Percentiles rank a stretch among this genome's conserved stretches.
Evolutionary conservation across 2,329 filamentous ascomycete genomes (phyloP).

Genomic region (Fusarium irregulare): DNA sequence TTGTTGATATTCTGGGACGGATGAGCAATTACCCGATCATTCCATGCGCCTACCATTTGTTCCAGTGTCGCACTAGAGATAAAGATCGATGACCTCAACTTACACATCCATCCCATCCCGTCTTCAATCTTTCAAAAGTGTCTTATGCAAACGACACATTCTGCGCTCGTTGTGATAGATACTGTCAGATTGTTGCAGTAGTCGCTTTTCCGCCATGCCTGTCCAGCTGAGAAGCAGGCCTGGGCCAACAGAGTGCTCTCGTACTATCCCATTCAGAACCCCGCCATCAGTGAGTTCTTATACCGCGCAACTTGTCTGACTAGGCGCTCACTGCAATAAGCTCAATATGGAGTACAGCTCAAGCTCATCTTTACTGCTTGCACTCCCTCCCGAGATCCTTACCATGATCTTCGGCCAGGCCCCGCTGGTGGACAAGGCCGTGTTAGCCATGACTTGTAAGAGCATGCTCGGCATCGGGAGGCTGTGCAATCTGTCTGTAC

Average conservation of each 20-base stretch:
- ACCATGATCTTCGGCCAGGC: constrained; percentile 37
- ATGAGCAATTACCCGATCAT: background rate
- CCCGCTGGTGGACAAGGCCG: constrained; percentile 22
- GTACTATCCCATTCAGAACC: constrained; percentile 17
- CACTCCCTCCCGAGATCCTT: constrained; percentile 46
- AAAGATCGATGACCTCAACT: background rate
- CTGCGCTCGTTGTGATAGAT: accelerated
- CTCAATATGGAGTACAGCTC: background rate
- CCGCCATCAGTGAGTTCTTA: constrained; percentile 21
- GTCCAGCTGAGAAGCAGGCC: constrained; percentile 15
- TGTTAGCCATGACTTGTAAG: constrained; percentile 41
- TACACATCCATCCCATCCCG: background rate
- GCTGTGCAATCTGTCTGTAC: constrained; percentile 29
- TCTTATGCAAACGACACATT: accelerated
- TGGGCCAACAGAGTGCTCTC: background rate
- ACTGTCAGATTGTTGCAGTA: background rate
- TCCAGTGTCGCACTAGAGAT: background rate
- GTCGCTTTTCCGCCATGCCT: constrained; percentile 4
- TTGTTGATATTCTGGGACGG: background rate
- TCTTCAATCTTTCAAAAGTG: background rate
- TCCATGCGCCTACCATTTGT: background rate
- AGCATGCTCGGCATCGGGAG: constrained; percentile 34
- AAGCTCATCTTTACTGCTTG: constrained; percentile 23
- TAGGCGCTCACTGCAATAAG: constrained; percentile 11
- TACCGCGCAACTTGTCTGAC: background rate